Percentiles rank a stretch among this genome's conserved stretches.
Conservation (phyloP, 495 filamentous ascomycete species). For the Podospora pseudopauciseta region DNA sequence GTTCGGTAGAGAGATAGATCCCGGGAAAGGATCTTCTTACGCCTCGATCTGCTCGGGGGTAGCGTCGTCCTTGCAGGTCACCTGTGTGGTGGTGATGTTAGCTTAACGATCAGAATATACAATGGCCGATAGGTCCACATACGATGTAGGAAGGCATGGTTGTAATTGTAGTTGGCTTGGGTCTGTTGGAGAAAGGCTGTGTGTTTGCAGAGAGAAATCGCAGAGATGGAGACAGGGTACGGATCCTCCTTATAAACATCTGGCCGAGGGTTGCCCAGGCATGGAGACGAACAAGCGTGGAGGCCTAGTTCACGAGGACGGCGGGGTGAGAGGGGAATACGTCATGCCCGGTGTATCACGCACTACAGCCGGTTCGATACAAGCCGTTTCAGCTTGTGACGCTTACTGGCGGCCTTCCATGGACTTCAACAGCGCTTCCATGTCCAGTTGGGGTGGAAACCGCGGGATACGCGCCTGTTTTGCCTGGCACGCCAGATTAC, state of each 20-base stretch:
- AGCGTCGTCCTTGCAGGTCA: constrained; percentile 70
- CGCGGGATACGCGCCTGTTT: constrained; percentile 7
- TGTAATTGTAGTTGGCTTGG: background rate
- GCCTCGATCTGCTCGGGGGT: constrained; percentile 58
- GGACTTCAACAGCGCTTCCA: background rate
- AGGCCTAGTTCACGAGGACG: constrained; percentile 9
- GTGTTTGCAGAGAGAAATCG: background rate
- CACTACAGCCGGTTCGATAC: background rate
- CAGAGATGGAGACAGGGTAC: background rate
- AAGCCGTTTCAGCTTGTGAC: constrained; percentile 5
- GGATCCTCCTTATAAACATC: background rate
- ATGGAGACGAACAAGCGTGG: background rate
- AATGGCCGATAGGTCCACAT: constrained; percentile 26
- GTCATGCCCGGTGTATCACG: constrained; percentile 2
- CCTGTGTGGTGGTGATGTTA: constrained; percentile 44
- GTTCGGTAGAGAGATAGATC: background rate
- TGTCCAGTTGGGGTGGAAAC: constrained; percentile 3
- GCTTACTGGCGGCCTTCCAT: background rate
- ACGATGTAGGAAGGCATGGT: constrained; percentile 65
- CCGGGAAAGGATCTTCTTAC: constrained; percentile 37
- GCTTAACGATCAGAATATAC: background rate
- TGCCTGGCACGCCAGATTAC: constrained; percentile 7
- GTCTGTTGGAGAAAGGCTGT: background rate
- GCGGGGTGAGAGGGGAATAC: constrained; percentile 8
- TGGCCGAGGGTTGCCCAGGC: background rate